Conservation (phyloP, 208 protist genomes). For the Trichomonas vaginalis region DNA sequence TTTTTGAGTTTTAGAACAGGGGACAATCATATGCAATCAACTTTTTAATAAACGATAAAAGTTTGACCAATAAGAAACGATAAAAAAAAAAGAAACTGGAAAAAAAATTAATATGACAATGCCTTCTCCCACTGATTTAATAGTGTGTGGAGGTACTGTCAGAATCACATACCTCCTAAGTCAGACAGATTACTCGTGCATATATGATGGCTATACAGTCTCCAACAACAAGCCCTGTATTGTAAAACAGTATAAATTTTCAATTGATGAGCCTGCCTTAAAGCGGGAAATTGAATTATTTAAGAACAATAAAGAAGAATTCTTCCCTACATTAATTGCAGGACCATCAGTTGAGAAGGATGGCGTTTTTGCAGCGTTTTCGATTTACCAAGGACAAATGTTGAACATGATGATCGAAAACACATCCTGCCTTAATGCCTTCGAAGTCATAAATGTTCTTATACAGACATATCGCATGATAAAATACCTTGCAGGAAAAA, state of each 20-base stretch:
- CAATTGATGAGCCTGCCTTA: neutral
- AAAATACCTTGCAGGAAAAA: neutral
- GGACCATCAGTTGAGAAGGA: neutral
- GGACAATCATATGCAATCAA: too few relatives aligned
- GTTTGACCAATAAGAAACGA: too few relatives aligned
- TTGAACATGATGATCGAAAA: neutral
- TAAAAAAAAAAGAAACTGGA: too few relatives aligned
- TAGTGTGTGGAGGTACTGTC: too few relatives aligned
- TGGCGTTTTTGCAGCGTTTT: neutral
- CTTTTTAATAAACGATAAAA: too few relatives aligned
- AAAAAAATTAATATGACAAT: too few relatives aligned
- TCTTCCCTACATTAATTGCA: neutral
- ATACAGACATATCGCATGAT: neutral
- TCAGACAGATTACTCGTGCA: neutral
- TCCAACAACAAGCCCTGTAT: neutral
- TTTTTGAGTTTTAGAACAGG: too few relatives aligned
- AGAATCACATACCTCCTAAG: too few relatives aligned
- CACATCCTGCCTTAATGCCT: neutral
- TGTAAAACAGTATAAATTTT: neutral
- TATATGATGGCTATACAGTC: neutral
- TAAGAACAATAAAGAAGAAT: neutral
- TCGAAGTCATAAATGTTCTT: neutral
- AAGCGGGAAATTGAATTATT: neutral
- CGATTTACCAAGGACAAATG: neutral
- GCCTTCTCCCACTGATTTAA: too few relatives aligned